These are phyloP conservation scores for Hyaloperonospora brassicae DNA, from an alignment of 352 stramenopile genomes.

Conservation along the genomic window DNA sequence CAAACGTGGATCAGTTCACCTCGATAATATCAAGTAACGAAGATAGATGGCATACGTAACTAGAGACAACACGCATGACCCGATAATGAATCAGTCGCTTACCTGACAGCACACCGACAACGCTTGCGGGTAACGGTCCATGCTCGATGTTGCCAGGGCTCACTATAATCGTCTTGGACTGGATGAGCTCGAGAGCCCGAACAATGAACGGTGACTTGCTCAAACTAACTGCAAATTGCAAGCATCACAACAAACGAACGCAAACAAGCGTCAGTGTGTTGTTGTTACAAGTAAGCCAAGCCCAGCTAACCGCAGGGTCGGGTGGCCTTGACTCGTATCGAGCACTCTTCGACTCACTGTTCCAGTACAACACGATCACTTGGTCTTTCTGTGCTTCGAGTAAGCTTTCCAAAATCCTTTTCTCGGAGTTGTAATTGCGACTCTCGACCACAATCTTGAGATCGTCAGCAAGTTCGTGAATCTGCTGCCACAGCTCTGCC, in stretches of 20 bases:
- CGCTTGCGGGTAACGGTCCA: conserved; percentile 24
- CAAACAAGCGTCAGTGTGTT: background rate
- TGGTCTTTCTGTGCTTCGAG: conserved; percentile 14
- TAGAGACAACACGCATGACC: no score
- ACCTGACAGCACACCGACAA: conserved; percentile 26
- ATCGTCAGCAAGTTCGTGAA: conserved; percentile 12
- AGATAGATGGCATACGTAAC: no score
- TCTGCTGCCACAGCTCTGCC: conserved; percentile 7
- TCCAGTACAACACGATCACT: conserved; percentile 32
- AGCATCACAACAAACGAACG: background rate
- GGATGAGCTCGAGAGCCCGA: conserved; percentile 19
- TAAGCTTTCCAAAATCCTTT: conserved; percentile 14
- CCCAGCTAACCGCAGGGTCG: background rate
- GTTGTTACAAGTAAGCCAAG: background rate
- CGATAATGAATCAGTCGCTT: background rate
- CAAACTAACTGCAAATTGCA: conserved; percentile 15
- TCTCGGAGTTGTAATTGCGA: conserved; percentile 13
- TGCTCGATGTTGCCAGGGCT: conserved; percentile 24
- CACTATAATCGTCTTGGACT: conserved; percentile 21
- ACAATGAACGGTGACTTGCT: conserved; percentile 21
- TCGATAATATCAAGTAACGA: no score
- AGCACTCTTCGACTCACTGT: conserved; percentile 19
- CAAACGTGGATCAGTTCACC: no score
- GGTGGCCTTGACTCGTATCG: background rate
- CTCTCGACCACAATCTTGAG: conserved; percentile 14